phyloP scores from a whole-genome alignment of 768 basidiomycete species.

The Rhodotorula taiwanensis region DNA sequence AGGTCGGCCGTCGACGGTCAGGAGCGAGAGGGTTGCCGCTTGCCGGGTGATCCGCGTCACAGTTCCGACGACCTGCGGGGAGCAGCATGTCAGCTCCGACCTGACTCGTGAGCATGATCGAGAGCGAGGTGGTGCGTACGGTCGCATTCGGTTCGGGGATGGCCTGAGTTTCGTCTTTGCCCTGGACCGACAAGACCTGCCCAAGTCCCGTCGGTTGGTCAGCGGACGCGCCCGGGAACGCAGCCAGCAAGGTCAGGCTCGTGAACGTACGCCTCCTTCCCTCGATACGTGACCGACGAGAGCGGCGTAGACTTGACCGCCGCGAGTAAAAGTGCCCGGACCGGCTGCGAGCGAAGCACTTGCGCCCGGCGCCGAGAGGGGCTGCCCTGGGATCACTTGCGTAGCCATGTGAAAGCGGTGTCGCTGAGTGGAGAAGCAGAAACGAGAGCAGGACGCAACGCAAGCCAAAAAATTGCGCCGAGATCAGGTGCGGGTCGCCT shows the following conservation, averaged over 20 bases:
- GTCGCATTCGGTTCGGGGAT: conserved; percentile 44
- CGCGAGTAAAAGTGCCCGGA: conserved; percentile 59
- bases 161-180: conserved; percentile 26
- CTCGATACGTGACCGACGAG: conserved; percentile 60
- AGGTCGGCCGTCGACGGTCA: conserved; percentile 77
- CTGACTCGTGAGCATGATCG: background rate
- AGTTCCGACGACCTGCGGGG: conserved; percentile 65
- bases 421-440: too few species aligned
- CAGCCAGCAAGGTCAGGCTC: too few species aligned
- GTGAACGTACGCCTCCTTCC: conserved; percentile 56
- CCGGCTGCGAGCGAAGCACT: conserved; percentile 56
- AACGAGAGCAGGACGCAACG: too few species aligned
- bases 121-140: conserved; percentile 8
- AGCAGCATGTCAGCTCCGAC: background rate
- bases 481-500: background rate
- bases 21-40: conserved; percentile 75
- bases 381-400: conserved; percentile 68
- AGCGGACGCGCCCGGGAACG: too few species aligned
- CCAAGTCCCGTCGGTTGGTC: fast-evolving
- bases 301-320: conserved; percentile 62
- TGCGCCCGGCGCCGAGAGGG: conserved; percentile 55
- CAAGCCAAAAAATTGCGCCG: too few species aligned
- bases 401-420: conserved; percentile 41
- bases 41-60: conserved; percentile 74
- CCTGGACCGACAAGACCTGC: conserved; percentile 23